Base-by-base conservation (phyloP, 192 early-diverging fungal genomes). In the Umbelopsis sp. region DNA sequence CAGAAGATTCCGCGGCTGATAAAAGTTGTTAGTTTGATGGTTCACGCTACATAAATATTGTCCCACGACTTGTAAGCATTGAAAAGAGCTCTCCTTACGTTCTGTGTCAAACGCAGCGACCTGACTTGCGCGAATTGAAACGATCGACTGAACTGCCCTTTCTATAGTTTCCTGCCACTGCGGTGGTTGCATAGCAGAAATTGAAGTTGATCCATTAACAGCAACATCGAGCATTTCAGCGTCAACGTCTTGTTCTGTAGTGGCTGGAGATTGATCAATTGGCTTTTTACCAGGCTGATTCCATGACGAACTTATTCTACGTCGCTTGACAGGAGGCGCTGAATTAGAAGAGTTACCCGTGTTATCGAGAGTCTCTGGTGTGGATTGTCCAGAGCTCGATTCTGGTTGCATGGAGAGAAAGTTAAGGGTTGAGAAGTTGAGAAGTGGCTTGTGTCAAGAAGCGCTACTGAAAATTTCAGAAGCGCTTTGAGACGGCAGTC, bases 51-150 rank as follows among this genome's bases (percentile, higher is more conserved):
- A 25, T n/a, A 0, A 31, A 3, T 41, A 47, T 21, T 41, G 38
- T 41, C 38, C 7, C 12, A 11, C 38, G 7, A 41, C 36, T n/a
- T 5, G 51, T 52, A 9, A 26, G 14, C 31, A 25, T 11, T 8
- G n/a, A 22, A 51, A 10, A 52, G 2, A 5, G 24, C 17, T n/a
- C n/a, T n/a, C n/a, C 77, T 62, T 32, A 82, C 82, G 82, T 81
- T 94, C 91, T 0, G 91, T 94, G 76, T 94, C 93, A 81, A 94
- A 94, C 2, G 91, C 83, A 22, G 88, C 80, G 2, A 90, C 88
- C 71, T 92, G 91, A 43, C 86, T 89, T 72, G 94, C 91, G 5
- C 91, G 72, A 41, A 95, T 90, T 32, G 88, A 87, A 14, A 95
- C 93, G 67, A 95, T 91, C 26, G 90, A 82, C 68, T 81, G 84